These are phyloP conservation scores for Boletellus emodensis DNA, from an alignment of 768 basidiomycete species.

Conservation along the genomic window DNA sequence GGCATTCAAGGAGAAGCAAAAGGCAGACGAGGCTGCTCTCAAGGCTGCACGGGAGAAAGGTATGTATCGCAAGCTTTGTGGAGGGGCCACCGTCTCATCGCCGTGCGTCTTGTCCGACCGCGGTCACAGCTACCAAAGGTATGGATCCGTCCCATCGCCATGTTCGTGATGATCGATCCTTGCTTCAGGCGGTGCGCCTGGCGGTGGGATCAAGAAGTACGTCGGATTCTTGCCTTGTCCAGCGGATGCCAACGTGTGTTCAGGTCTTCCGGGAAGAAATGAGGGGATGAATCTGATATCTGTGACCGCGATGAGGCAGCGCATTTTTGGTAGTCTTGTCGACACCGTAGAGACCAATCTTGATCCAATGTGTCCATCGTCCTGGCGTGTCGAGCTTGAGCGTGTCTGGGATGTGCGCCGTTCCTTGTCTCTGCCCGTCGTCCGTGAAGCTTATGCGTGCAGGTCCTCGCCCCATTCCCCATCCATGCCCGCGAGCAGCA, in stretches of 20 bases:
- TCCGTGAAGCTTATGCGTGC: neutral
- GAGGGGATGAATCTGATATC: slow-evolving; percentile 19
- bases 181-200: slow-evolving; percentile 58
- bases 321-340: too few relatives aligned
- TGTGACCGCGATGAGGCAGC: too few relatives aligned
- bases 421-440: neutral
- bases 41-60: slow-evolving; percentile 75
- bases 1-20: slow-evolving; percentile 75
- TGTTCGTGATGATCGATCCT: slow-evolving; percentile 1
- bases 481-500: slow-evolving; percentile 83
- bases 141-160: slow-evolving; percentile 1
- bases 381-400: slow-evolving; percentile 27
- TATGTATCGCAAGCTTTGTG: slow-evolving; percentile 27
- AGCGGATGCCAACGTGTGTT: slow-evolving; percentile 4
- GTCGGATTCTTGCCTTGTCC: slow-evolving; percentile 26
- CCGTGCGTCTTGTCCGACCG: neutral
- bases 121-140: slow-evolving; percentile 30
- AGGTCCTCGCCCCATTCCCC: slow-evolving; percentile 83
- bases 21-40: slow-evolving; percentile 66
- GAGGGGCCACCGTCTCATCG: neutral
- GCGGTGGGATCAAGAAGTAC: slow-evolving; percentile 84
- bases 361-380: neutral
- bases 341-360: too few relatives aligned
- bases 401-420: slow-evolving; percentile 27
- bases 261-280: slow-evolving; percentile 76